Base-by-base conservation (phyloP, 75 land plant species). In the Gnetum montanum region DNA sequence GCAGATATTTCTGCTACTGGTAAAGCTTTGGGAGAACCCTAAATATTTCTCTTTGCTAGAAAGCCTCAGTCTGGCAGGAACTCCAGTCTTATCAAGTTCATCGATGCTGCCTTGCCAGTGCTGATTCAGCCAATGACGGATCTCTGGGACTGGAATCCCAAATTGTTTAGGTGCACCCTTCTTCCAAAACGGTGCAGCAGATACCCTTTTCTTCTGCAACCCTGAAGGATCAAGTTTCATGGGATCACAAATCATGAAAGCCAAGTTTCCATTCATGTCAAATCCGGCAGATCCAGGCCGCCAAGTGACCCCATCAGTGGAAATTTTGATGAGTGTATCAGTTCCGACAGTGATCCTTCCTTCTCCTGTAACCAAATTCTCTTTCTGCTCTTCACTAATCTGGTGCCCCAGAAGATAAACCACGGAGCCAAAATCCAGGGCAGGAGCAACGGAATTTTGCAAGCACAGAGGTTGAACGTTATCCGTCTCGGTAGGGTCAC, bases 171-270 rank as follows among this genome's bases (percentile, higher is more conserved):
- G 64, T 16, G 25, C 11, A 44, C 77, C 84, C 57, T 70, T 76
- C 43, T 74, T 85, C 69, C 77, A 72, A 19, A 76, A 78, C 23
- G 70, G 43, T 12, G 86, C 65, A 4, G 68, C 59, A 19, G 86
- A 71, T 34, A 74, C 66, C 7, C 78, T 70, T 54, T 70, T 75
- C 2, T 55, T 63, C 33, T 61, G 63, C 29, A 79, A 76, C 2
- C 79, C 80, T 37, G 86, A 66, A 8, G 71, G 78, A n/a, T n/a
- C n/a, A 19, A 77, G 81, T 49, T 85, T 81, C 85, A 81, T 81
- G 18, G 90, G 90, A 64, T 85, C 84, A 62, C 90, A 85, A 24
- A 82, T 51, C 86, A 85, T 75, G 60, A 85, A 85, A 25, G 90
- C 86, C 36, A 85, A 75, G 67, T 85, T 78, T 3, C 90, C 90